phyloP scores from a whole-genome alignment of 148 eudicot species.

The Cornus suecica region DNA sequence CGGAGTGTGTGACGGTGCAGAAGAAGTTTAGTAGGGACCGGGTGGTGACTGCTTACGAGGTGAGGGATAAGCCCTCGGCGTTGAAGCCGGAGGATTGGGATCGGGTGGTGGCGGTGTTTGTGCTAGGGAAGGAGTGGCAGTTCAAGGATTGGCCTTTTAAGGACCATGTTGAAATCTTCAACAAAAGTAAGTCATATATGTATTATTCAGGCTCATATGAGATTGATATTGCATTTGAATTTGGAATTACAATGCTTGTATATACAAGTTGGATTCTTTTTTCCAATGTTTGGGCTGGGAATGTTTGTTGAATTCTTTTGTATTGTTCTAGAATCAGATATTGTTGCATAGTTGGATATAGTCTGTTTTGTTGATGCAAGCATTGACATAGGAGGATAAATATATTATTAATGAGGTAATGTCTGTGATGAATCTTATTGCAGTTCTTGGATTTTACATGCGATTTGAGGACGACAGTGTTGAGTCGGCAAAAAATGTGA shows the following conservation, averaged over 20 bases:
- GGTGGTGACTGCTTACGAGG: conserved; percentile 89
- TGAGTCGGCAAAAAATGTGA: conserved; percentile 83
- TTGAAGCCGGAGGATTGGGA: conserved; percentile 92
- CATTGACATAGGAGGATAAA: neutral
- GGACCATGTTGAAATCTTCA: conserved; percentile 90
- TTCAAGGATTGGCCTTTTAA: conserved; percentile 93
- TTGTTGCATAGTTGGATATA: neutral
- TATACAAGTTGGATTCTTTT: neutral
- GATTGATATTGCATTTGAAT: neutral
- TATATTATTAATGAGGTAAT: neutral
- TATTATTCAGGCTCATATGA: neutral
- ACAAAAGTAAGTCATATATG: conserved; percentile 46
- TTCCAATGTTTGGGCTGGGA: neutral
- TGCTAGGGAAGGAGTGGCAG: conserved; percentile 96
- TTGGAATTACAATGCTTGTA: conserved; percentile 3
- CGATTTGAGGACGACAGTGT: conserved; percentile 96
- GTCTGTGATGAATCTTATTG: conserved; percentile 12
- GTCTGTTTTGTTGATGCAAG: neutral
- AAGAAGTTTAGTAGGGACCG: conserved; percentile 95
- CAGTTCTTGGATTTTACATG: conserved; percentile 90
- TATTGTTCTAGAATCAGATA: neutral
- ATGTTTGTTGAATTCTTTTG: neutral
- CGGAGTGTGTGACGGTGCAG: conserved; percentile 93
- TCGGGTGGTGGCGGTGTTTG: conserved; percentile 91
- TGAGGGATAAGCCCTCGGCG: conserved; percentile 88